Evolutionary conservation across 2,329 filamentous ascomycete species (phyloP).

Genomic region (Aotearoamyces nothofagi): DNA sequence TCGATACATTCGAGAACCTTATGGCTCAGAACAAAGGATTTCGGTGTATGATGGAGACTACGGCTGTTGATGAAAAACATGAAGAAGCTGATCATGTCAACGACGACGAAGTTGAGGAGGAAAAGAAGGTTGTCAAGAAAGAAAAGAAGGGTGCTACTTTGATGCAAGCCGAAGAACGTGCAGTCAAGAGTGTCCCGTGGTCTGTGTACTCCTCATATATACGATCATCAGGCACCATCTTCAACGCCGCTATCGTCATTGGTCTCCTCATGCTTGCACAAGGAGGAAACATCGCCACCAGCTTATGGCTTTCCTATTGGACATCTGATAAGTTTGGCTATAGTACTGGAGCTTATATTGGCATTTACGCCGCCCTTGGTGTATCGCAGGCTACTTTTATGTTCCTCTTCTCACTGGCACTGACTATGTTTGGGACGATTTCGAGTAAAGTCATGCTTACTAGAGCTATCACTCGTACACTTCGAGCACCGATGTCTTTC

Average conservation of each 20-base stretch:
- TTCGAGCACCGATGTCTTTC: slow-evolving; percentile 70
- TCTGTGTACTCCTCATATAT: slow-evolving; percentile 51
- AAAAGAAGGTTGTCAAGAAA: slow-evolving; percentile 30
- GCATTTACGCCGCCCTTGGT: slow-evolving; percentile 56
- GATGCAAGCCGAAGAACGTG: slow-evolving; percentile 58
- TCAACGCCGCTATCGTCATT: slow-evolving; percentile 39
- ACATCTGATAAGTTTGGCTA: slow-evolving; percentile 63
- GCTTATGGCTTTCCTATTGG: slow-evolving; percentile 91
- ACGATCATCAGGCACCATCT: slow-evolving; percentile 39
- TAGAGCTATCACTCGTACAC: slow-evolving; percentile 61
- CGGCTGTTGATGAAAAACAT: slow-evolving; percentile 53
- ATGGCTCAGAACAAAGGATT: slow-evolving; percentile 70
- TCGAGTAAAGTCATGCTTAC: slow-evolving; percentile 73
- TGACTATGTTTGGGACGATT: slow-evolving; percentile 68
- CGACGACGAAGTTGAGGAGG: slow-evolving; percentile 29
- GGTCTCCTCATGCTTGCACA: slow-evolving; percentile 46
- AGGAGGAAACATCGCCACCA: slow-evolving; percentile 73
- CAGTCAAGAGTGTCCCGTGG: slow-evolving; percentile 47
- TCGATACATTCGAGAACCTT: slow-evolving; percentile 81
- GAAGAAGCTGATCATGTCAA: slow-evolving; percentile 32
- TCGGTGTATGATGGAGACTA: slow-evolving; percentile 70
- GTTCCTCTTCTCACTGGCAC: slow-evolving; percentile 64
- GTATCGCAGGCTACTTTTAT: slow-evolving; percentile 55
- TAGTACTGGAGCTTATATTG: slow-evolving; percentile 55
- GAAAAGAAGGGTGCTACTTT: slow-evolving; percentile 44